A percentile compares a stretch with the other conserved stretches of the same genome.
phyloP scores from a whole-genome alignment of 352 stramenopile species.

The Globisporangium echinulatum region DNA sequence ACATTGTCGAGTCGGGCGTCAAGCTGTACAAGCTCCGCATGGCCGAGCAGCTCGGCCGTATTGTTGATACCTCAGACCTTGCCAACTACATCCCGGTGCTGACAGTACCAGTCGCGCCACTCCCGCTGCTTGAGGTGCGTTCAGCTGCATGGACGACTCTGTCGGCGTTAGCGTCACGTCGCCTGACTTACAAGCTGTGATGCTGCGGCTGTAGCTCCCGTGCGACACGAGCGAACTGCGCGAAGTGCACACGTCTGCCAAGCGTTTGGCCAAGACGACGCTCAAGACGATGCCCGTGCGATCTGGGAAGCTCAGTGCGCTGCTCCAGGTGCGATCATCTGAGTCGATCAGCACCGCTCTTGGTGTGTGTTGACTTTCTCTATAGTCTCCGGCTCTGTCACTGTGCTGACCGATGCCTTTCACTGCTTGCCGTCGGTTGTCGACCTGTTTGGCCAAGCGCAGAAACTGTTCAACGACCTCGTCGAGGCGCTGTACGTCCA shows the following conservation, averaged over 20 bases:
- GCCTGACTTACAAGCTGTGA: no score
- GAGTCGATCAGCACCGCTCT: no score
- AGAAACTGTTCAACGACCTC: constrained; percentile 81
- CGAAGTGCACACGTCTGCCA: constrained; percentile 40
- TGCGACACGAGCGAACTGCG: constrained; percentile 50
- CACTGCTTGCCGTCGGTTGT: no score
- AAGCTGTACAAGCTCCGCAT: constrained; percentile 79
- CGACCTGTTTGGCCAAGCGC: background rate
- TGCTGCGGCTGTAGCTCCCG: constrained; percentile 31
- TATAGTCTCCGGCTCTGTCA: background rate
- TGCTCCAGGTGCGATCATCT: constrained; percentile 39
- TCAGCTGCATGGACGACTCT: no score
- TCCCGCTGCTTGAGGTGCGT: constrained; percentile 34
- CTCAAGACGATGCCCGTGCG: constrained; percentile 63
- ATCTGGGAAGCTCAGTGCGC: constrained; percentile 49
- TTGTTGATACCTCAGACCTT: constrained; percentile 70
- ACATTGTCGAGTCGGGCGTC: constrained; percentile 69
- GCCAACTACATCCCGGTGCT: constrained; percentile 46
- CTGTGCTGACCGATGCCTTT: background rate
- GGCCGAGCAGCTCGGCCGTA: constrained; percentile 50
- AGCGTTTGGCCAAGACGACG: constrained; percentile 38
- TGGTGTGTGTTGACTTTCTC: background rate
- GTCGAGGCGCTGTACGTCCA: constrained; percentile 58
- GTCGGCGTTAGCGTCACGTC: background rate
- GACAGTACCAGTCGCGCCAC: constrained; percentile 14